Percentiles rank a stretch among this genome's conserved stretches.
phyloP scores from a whole-genome alignment of 768 basidiomycete genomes.

The Cyclocybe aegerita region DNA sequence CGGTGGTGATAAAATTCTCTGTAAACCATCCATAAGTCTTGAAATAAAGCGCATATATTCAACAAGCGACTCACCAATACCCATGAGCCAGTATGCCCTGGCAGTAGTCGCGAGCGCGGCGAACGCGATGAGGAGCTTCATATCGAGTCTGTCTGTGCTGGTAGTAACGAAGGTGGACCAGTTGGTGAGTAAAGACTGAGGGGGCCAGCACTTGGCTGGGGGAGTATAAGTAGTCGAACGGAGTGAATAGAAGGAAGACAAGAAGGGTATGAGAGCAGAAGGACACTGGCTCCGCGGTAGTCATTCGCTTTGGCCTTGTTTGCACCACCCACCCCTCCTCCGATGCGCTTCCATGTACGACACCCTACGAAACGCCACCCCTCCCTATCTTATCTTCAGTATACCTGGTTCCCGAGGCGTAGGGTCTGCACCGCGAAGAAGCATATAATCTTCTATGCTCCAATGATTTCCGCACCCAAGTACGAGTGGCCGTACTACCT shows the following conservation, averaged over 20 bases:
- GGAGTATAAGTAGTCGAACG: constrained; percentile 16
- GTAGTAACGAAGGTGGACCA: constrained; percentile 13
- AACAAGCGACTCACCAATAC: constrained; percentile 28
- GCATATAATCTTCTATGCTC: too few relatives aligned
- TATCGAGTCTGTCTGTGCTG: constrained; percentile 12
- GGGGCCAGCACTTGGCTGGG: constrained; percentile 14
- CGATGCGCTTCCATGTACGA: too few relatives aligned
- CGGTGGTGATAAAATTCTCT: constrained; percentile 45
- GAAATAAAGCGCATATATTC: neutral
- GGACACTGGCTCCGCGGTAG: neutral
- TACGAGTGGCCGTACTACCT: too few relatives aligned
- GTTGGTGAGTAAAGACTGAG: constrained; percentile 22
- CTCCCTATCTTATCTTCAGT: too few relatives aligned
- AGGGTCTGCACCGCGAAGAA: too few relatives aligned
- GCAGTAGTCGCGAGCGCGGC: constrained; percentile 29
- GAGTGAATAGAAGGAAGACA: constrained; percentile 9
- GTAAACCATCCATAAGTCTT: neutral
- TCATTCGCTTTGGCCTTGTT: too few relatives aligned
- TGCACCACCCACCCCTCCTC: too few relatives aligned
- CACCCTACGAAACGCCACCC: too few relatives aligned
- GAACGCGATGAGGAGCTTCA: constrained; percentile 30
- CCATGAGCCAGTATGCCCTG: constrained; percentile 49
- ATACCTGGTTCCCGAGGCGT: too few relatives aligned
- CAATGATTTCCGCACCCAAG: too few relatives aligned
- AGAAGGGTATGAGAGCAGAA: constrained; percentile 17